Base-by-base conservation (phyloP, 352 stramenopile species). In the Elongisporangium prolatum region DNA sequence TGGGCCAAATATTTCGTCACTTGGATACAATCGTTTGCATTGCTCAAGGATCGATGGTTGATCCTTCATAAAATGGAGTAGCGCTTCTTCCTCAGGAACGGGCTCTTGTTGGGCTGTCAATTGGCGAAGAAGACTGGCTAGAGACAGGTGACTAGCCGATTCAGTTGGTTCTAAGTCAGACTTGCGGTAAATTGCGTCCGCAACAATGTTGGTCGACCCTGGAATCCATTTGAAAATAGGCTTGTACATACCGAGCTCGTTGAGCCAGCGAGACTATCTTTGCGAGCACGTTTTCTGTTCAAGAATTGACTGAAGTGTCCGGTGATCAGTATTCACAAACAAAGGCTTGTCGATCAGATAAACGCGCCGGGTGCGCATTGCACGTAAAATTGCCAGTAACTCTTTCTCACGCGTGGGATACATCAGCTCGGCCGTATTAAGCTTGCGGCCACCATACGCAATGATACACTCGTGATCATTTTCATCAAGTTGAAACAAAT, bases 301-400 rank as follows among this genome's bases (percentile, higher is more conserved):
- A 14, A 60, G 24, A 22, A 54, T 60, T 3, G 54, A 57, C 17
- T 65, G 52, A 11, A 68, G 21, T 2, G 52, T 68, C 4, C 48
- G 56, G 38, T 64, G 62, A 52, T 64, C 57, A 0, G 57, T 69
- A 34, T 61, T 59, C 9, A 65, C 54, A 22, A 52, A 57, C 18
- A 65, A 62, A 9, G 51, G 63, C 24, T 59, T 52, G 24, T 69
- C 63, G 22, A 69, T 61, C 47, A 54, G 25, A 22, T 69, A 69
- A 4, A 59, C 48, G 0, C 53, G 57, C 57, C 63, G 62, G 1
- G 34, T 28, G 3, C 40, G n/a, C 62, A 61, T 69, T 1, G 57
- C 57, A 37, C 65, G 37, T 2, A 69, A 22, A 0, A 50, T 54
- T 2, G 48, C 57, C 8, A 69, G 24, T 1, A 69, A 21, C 28